Base-by-base conservation (phyloP, 352 stramenopile genomes). In the Phytopythium mirpurense region DNA sequence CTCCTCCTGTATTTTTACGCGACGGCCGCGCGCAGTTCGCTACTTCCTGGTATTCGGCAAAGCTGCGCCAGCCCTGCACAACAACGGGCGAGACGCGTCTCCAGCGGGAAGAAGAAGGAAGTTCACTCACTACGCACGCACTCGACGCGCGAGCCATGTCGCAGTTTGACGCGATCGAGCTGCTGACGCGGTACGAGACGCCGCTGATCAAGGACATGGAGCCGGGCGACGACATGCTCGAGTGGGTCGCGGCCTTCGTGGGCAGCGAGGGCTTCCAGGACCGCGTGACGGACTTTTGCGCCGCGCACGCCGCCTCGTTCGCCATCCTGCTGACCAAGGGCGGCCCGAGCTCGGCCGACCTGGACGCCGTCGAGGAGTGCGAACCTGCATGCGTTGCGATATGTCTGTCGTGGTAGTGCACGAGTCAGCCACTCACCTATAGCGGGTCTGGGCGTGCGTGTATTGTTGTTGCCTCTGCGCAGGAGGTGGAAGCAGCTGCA, bases 171-270 rank as follows among this genome's bases (percentile, higher is more conserved):
- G 81, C 81, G 35, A 91, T 91, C 40, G 81, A 91, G 52, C 61
- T 91, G 54, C 64, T 91, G 50, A 70, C 73, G 47, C 78, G 81
- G 56, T 91, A 88, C 55, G 78, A 91, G 68, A 88, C 79, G 62
- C 81, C 81, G 48, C 64, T 88, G 50, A 68, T 91, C 40, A 88
- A 89, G 59, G 81, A 91, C 63, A 91, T 91, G 81, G 81, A 91
- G 62, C 54, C 67, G 35, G 72, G 73, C 31, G 81, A 91, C 45
- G 81, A 91, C 55, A 78, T 91, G 38, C 75, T 91, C 36, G 81
- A 91, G 58, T 91, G 81, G 81, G 81, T 91, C 45, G 68, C 81
- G 1, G 78, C 81, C 19, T 86, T 74, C 51, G 73, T 91, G 29
- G 81, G 81, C 44, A 87, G 76, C 53, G 81, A 91, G 27, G 55